Evolutionary conservation across 176 grass and related monocot species (phyloP), one percentile per base, ranked within the genome.

Genomic region (Olyra latifolia): DNA sequence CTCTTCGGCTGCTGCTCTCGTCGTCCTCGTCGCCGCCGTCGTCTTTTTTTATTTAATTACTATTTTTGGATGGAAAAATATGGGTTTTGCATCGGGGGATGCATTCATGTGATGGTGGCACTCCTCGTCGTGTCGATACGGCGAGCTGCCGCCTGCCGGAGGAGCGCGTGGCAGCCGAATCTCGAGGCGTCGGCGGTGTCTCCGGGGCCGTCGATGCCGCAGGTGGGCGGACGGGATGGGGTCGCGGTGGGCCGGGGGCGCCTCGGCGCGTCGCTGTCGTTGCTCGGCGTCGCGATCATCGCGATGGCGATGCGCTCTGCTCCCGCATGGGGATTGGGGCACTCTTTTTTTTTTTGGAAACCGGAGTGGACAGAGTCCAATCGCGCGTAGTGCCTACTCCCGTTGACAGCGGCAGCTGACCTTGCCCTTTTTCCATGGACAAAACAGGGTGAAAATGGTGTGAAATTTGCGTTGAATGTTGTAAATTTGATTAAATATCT

Each of bases 1-100:
- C 42, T 35, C 65, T 12, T 67, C n/a, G 24, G 52, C 30, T 73
- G 77, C 57, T 65, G 48, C 81, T 40, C 17, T 75, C 74, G 88
- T 63, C 62, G 32, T 4, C 32, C 4, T 35, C 32, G 32, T 35
- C 32, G 32, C 5, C 32, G 32, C 5, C 32, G 32, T 35, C 32
- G 32, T 35, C 32, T 29, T 57, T 72, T 72, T 63, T 75, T 41
- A 60, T 63, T 75, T 41, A 60, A 35, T 35, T 3, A 35, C 32
- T 35, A 35, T 35, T 11, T 62, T 63, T 5, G 89, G 71, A 24
- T 30, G 59, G 49, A 3, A 40, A n/a, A 20, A 53, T 43, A 30
- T n/a, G 1, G 3, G 32, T 4, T 35, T 35, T 35, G 32, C 32
- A 1, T 16, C 23, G 10, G 28, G 24, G 38, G 25, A 27, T 53